Percentiles rank a stretch among this genome's conserved stretches.
phyloP scores from a whole-genome alignment of 768 basidiomycete species.

The Boletus rubropictus region DNA sequence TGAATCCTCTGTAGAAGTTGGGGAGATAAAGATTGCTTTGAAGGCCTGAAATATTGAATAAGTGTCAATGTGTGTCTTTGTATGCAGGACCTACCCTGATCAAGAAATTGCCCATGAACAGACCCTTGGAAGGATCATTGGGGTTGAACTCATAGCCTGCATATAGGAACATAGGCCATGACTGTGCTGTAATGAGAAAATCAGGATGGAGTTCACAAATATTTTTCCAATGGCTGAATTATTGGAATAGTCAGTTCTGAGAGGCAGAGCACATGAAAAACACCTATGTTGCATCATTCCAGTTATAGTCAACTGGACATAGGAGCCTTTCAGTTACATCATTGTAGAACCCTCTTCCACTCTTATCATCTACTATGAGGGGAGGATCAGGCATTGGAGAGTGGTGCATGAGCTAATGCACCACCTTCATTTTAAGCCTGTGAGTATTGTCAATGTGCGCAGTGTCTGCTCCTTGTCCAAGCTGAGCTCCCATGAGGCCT shows the following conservation, averaged over 20 bases:
- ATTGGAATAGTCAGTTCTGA: not conserved
- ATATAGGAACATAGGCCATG: too few species aligned
- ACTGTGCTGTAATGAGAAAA: not conserved
- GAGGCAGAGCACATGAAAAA: not conserved
- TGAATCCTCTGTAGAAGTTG: not conserved
- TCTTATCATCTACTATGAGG: not conserved
- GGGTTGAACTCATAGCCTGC: too few species aligned
- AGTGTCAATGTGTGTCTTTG: not conserved
- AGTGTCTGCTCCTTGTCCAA: not conserved
- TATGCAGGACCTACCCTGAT: not conserved
- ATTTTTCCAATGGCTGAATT: not conserved
- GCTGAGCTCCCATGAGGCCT: too few species aligned
- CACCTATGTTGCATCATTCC: not conserved
- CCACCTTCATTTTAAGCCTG: not conserved
- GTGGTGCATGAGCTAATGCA: not conserved
- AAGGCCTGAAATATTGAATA: not conserved
- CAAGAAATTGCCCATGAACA: not conserved
- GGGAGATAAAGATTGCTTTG: not conserved
- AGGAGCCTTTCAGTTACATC: not conserved
- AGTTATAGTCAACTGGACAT: not conserved
- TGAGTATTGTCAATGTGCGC: not conserved
- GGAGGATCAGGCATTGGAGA: not conserved
- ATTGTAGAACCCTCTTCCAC: not conserved
- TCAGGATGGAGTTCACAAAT: not conserved
- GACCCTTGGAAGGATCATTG: too few species aligned